Evolutionary conservation across 371 early-diverging fungal species (phyloP), one percentile per base, ranked within the genome.

Genomic region (Thermomucor indicae-seudaticae): DNA sequence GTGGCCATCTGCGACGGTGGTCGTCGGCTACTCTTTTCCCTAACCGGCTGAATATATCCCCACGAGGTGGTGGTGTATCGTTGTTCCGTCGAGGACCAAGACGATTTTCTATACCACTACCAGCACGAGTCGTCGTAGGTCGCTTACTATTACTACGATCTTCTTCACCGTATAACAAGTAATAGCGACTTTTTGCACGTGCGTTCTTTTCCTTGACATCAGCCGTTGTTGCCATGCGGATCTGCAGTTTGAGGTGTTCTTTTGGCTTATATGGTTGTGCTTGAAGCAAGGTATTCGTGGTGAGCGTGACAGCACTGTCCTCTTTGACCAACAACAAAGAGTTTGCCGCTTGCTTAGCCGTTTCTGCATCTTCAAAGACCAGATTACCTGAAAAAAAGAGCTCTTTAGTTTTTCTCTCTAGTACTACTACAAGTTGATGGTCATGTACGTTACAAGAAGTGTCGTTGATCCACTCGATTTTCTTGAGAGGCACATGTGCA

Each of bases 381-480:
- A 72, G 44, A 45, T 70, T 70, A 41, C 71, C 70, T 70, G 46
- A 6, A 54, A 64, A n/a, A n/a, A n/a, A n/a, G n/a, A n/a, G n/a
- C n/a, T n/a, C n/a, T n/a, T n/a, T n/a, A n/a, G 8, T 27, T 29
- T n/a, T 17, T 14, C 14, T n/a, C 4, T 25, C 29, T 14, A 19
- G 39, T 39, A 42, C 52, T 57, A n/a, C 45, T 47, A 32, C 57
- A 58, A 37, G 4, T 11, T 37, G 37, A 14, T 10, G 32, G 10
- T 7, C 7, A 14, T 11, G 37, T 37, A 10, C 10, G 37, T 75
- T 75, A 62, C 81, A 81, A 6, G 70, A 67, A 0, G 72, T 58
- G 39, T 81, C 81, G 40, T 81, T 70, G 42, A 81, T 76, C 81
- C 81, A 81, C 53, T 81, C 77, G 1, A 81, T 64, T 31, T 75